A percentile compares a stretch with the other conserved stretches of the same genome.
Evolutionary conservation across 331 rosid genomes (phyloP).

Genomic region (Prunus yedoensis): DNA sequence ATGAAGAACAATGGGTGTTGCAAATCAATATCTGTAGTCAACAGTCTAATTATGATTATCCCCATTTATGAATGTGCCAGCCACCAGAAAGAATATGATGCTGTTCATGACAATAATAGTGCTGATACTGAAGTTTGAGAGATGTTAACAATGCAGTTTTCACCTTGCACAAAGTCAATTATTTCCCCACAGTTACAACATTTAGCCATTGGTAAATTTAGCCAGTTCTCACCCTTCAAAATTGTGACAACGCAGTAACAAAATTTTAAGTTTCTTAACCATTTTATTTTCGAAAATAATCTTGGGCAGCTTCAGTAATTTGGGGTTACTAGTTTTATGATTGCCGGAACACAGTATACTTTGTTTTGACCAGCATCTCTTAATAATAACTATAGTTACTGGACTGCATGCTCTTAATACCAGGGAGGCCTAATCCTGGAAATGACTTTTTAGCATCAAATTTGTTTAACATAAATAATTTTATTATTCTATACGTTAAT

Average conservation of each 20-base stretch:
- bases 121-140: background rate
- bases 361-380: background rate
- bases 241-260: background rate
- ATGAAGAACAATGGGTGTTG: too few relatives aligned
- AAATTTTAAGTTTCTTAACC: background rate
- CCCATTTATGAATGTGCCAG: background rate
- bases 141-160: background rate
- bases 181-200: background rate
- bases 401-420: background rate
- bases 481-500: background rate
- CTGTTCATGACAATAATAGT: background rate
- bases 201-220: background rate
- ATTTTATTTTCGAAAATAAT: background rate
- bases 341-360: background rate
- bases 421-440: background rate
- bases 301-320: background rate
- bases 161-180: background rate
- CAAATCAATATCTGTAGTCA: too few relatives aligned
- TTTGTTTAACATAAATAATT: background rate
- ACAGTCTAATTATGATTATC: too few relatives aligned
- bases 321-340: background rate
- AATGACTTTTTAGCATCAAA: background rate
- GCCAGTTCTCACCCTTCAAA: background rate
- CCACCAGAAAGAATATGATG: background rate
- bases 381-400: background rate